Percentiles rank a stretch among this genome's conserved stretches.
These are phyloP conservation scores for Cercospora janseana DNA, from an alignment of 2,329 filamentous ascomycete genomes.

Conservation along the genomic window DNA sequence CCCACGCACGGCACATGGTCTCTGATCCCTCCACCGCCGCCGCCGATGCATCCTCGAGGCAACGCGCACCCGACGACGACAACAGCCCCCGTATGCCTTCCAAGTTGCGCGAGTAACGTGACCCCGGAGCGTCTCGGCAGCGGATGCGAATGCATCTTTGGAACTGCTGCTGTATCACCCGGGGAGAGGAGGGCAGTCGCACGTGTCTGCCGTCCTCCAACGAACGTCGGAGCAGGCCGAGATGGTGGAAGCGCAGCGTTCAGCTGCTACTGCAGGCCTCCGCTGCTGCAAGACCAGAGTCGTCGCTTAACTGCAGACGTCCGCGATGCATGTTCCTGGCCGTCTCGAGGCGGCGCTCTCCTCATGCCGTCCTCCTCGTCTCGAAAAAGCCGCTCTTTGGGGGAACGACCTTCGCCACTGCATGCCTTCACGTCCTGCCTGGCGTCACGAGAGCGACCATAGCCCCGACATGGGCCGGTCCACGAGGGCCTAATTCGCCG, in stretches of 20 bases:
- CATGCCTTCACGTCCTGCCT: no score
- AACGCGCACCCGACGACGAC: slow-evolving; percentile 25
- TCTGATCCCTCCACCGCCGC: slow-evolving; percentile 25
- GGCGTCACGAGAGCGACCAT: no score
- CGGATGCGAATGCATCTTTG: not conserved
- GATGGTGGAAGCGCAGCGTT: not conserved
- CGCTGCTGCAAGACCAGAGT: not conserved
- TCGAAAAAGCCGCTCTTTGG: not conserved
- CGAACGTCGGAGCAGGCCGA: not conserved
- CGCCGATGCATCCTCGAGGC: slow-evolving; percentile 28
- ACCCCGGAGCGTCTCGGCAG: not conserved
- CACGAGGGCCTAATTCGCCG: slow-evolving; percentile 4
- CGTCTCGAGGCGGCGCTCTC: not conserved
- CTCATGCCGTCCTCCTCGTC: not conserved
- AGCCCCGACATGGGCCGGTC: slow-evolving; percentile 1
- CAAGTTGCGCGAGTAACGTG: slow-evolving; percentile 13
- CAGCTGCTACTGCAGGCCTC: slow-evolving; percentile 11
- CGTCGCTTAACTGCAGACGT: not conserved
- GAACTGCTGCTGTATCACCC: not conserved
- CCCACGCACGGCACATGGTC: slow-evolving; percentile 23
- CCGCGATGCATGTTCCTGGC: not conserved
- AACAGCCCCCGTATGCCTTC: slow-evolving; percentile 20
- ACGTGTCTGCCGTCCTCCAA: slow-evolving; percentile 11
- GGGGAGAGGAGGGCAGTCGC: not conserved
- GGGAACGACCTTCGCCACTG: no score